Conservation (phyloP, 768 basidiomycete species). For the Clathrus columnatus region DNA sequence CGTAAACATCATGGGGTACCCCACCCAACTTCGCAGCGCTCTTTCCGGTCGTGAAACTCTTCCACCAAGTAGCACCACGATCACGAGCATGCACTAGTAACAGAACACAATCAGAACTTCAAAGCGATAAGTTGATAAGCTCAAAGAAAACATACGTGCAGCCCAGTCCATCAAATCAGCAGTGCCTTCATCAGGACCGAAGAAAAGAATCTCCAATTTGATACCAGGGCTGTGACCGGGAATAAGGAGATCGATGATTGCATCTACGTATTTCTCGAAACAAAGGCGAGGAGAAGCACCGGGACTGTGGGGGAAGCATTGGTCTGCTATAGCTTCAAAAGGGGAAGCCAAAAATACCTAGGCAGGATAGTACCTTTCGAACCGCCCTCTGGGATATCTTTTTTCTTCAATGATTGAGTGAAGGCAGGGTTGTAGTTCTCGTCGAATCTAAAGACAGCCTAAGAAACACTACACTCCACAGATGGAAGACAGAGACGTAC, state of each 20-base stretch:
- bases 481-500: constrained; percentile 97
- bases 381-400: constrained; percentile 94
- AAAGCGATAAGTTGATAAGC: neutral
- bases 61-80: constrained; percentile 97
- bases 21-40: constrained; percentile 82
- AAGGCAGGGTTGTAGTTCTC: constrained; percentile 95
- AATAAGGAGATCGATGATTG: constrained; percentile 87
- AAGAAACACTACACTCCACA: constrained; percentile 57
- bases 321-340: neutral
- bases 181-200: constrained; percentile 95
- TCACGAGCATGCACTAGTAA: constrained; percentile 69
- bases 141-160: constrained; percentile 47
- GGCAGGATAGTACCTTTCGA: constrained; percentile 96
- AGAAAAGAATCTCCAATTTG: constrained; percentile 91
- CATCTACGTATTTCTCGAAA: constrained; percentile 98
- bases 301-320: constrained; percentile 34
- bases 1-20: constrained; percentile 44
- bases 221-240: constrained; percentile 95
- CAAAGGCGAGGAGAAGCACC: constrained; percentile 76
- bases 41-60: constrained; percentile 97
- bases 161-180: constrained; percentile 99
- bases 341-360: constrained; percentile 49
- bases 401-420: constrained; percentile 93
- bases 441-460: constrained; percentile 45
- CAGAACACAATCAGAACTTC: constrained; percentile 1